Evolutionary conservation across 306 rosid genomes (phyloP).

Genomic region (Sechiopsis laciniata): DNA sequence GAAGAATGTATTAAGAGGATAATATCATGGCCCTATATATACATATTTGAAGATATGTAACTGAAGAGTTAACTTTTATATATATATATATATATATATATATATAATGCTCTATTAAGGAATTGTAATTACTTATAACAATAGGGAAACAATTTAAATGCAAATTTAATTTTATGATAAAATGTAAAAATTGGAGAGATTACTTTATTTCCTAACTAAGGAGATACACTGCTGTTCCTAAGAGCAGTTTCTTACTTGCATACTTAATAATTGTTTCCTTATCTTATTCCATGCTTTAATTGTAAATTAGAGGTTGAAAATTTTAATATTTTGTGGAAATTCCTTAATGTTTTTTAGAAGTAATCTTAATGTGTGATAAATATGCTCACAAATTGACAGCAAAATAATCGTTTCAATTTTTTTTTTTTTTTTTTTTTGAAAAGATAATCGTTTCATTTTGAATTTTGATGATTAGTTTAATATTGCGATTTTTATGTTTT

Average conservation of each 20-base stretch:
- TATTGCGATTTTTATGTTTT: background rate
- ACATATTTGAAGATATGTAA: background rate
- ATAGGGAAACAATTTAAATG: slow-evolving; percentile 6
- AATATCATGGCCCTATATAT: background rate
- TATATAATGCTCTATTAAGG: background rate
- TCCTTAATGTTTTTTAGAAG: background rate
- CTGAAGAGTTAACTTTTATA: too few species aligned
- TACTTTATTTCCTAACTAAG: background rate
- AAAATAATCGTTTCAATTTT: background rate
- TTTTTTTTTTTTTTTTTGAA: too few species aligned
- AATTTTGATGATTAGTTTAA: background rate
- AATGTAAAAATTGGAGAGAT: background rate
- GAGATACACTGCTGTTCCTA: background rate
- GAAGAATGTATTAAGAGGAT: background rate
- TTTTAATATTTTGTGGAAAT: background rate
- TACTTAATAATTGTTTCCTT: slow-evolving; percentile 8
- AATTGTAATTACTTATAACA: background rate
- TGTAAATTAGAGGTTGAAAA: background rate
- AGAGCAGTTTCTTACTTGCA: background rate
- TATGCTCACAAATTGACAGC: background rate
- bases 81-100: too few species aligned
- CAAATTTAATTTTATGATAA: background rate
- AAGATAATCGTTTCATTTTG: background rate
- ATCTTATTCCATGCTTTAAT: background rate
- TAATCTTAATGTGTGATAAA: background rate